Base-by-base conservation (phyloP, 371 early-diverging fungal genomes). In the Vairimorpha necatrix region DNA sequence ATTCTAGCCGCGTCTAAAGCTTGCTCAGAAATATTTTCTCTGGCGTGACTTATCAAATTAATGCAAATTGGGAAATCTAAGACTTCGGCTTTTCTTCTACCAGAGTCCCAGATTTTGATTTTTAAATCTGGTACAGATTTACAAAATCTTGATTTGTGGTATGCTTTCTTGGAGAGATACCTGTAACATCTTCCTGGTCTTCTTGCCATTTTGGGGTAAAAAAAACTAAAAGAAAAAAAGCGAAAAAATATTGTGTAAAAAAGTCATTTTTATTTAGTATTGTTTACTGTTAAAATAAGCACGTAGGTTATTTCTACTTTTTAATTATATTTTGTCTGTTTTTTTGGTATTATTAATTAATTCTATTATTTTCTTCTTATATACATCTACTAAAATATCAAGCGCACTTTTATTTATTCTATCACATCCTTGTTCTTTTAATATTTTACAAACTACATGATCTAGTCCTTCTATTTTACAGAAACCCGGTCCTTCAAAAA, bases 111-210 rank as follows among this genome's bases (percentile, higher is more conserved):
- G 87, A 97, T 96, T 80, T 94, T 87, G 86, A 98, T 91, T 91
- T 98, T 98, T 86, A 96, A 90, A 88, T 95, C 93, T 67, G 98
- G 98, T 82, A 96, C 97, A 93, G 96, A 98, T 89, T 98, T 94
- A 88, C 92, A 91, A 91, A 91, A 98, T 82, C 97, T 91, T 76
- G 94, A 94, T 90, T 99, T 98, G 83, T 96, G 96, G 88, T 98
- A 99, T 80, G 98, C 97, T 91, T 98, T 98, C 92, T 97, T 97
- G 88, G 95, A 96, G 87, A 96, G 94, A 89, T 97, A 97, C 86
- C 87, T 84, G 77, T 84, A 84, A 69, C 85, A 87, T 77, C 84
- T 83, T 73, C 76, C 80, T 76, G 85, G 84, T 82, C 83, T 84
- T 81, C 85, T 79, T 54, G 84, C 84, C 83, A 86, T 83, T 70